Conservation (phyloP, 176 grass and related monocot species). For the Avena insularis region DNA sequence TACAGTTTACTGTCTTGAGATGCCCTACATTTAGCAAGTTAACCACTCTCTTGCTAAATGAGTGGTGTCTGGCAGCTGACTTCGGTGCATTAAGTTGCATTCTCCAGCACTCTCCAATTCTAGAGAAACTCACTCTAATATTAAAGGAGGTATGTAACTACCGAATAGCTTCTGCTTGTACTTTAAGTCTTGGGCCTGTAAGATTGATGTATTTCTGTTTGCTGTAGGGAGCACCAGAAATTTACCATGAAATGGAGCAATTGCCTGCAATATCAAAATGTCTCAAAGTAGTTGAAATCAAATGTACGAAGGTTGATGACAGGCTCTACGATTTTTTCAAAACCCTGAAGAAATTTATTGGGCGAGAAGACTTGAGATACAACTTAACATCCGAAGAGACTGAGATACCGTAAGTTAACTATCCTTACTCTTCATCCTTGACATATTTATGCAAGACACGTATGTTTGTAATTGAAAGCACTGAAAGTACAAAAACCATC, state of each 20-base stretch:
- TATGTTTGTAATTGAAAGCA: background rate
- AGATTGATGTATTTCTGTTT: background rate
- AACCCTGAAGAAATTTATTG: background rate
- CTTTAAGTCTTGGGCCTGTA: background rate
- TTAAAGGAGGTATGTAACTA: background rate
- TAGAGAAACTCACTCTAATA: background rate
- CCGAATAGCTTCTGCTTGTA: background rate
- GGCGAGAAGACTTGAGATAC: background rate
- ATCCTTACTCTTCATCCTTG: background rate
- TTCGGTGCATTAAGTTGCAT: background rate
- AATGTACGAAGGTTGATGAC: background rate
- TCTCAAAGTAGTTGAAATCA: constrained; percentile 29
- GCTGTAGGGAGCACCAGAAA: background rate
- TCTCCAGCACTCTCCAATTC: background rate
- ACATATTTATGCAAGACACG: background rate
- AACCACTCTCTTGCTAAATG: constrained; percentile 2
- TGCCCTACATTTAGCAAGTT: constrained; percentile 17
- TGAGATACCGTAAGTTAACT: background rate
- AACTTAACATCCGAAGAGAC: background rate
- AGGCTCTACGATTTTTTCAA: background rate
- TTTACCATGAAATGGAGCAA: background rate
- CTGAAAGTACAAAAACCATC: background rate
- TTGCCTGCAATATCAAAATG: background rate
- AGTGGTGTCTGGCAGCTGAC: constrained; percentile 13
- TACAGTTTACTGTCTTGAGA: background rate